Base-by-base conservation (phyloP, 176 grass and related monocot species). In the Lolium multiflorum region DNA sequence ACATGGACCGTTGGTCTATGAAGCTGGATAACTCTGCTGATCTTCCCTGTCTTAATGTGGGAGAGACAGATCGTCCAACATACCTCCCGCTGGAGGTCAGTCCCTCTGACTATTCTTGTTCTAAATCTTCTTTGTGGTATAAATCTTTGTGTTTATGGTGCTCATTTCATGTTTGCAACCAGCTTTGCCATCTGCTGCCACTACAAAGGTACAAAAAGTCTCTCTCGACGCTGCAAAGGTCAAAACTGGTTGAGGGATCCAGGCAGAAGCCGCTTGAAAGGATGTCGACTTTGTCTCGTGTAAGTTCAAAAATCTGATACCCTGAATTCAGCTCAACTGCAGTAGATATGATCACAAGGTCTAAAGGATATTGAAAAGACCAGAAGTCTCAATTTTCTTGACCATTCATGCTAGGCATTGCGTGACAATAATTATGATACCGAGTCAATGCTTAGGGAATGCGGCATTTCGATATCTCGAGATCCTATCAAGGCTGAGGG, bases 321-420 rank as follows among this genome's bases (percentile, higher is more conserved):
- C 63, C 43, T 47, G 46, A 43, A 43, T 76, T 17, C 41, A 46
- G 83, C 13, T 37, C n/a, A n/a, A 43, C 3, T 35, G 14, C 18
- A 22, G 2, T 83, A 31, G 7, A 51, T 52, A 47, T 35, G 18
- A 12, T 76, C 52, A 41, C 51, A 13, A 50, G 14, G 35, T 49
- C n/a, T 24, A 0, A 20, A 74, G 25, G 25, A 72, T 12, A 48
- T 48, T 1, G 1, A 73, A 7, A 69, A 43, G 11, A 48, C 70
- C n/a, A 24, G 48, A 73, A 73, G n/a, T 7, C 70, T 24, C 11
- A 73, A 46, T 22, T 47, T 73, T 74, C 0, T 60, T 70, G 48
- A 66, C 35, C 49, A 67, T 86, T 2, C 17, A 18, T 73, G 28
- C 5, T 61, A 91, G 89, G 86, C 56, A 60, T 56, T 91, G 31